Evolutionary conservation across 2,329 filamentous ascomycete species (phyloP).

Genomic region (Penicillium sumatraense): DNA sequence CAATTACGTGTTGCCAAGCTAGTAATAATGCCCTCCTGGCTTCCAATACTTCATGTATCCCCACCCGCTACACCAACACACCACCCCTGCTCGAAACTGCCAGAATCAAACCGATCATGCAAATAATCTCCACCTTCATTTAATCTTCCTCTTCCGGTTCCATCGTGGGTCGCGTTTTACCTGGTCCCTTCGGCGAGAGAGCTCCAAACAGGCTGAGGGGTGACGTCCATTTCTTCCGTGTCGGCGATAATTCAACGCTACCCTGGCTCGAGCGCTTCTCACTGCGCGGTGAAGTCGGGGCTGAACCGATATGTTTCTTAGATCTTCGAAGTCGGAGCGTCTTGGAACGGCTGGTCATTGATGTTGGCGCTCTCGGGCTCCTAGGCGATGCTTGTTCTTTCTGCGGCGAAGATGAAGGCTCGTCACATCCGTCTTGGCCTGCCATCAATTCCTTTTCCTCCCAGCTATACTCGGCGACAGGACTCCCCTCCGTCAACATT

Average conservation of each 20-base stretch:
- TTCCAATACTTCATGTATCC: not conserved
- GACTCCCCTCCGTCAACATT: slow-evolving; percentile 11
- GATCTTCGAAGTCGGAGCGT: slow-evolving; percentile 18
- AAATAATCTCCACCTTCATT: slow-evolving; percentile 2
- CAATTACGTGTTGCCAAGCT: slow-evolving; percentile 19
- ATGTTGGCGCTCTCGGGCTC: slow-evolving; percentile 21
- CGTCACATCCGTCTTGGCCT: slow-evolving; percentile 12
- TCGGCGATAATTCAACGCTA: slow-evolving; percentile 14
- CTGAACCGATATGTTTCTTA: slow-evolving; percentile 9
- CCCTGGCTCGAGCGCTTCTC: slow-evolving; percentile 21
- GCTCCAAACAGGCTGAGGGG: slow-evolving; percentile 20
- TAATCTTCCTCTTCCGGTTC: slow-evolving; percentile 3
- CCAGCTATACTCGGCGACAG: slow-evolving; percentile 12
- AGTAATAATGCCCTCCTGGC: slow-evolving; percentile 15
- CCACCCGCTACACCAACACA: too few relatives aligned
- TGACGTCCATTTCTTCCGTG: slow-evolving; percentile 27
- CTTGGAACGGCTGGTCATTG: slow-evolving; percentile 17
- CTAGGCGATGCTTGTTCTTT: slow-evolving; percentile 16
- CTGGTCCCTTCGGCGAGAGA: slow-evolving; percentile 22
- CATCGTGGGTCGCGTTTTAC: slow-evolving; percentile 6
- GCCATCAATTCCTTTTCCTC: slow-evolving; percentile 20
- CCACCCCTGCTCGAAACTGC: slow-evolving; percentile 5
- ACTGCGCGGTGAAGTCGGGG: slow-evolving; percentile 17
- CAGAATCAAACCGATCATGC: not conserved
- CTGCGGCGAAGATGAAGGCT: slow-evolving; percentile 9